Evolutionary conservation across 306 rosid species (phyloP).

Genomic region (Ormosia emarginata): DNA sequence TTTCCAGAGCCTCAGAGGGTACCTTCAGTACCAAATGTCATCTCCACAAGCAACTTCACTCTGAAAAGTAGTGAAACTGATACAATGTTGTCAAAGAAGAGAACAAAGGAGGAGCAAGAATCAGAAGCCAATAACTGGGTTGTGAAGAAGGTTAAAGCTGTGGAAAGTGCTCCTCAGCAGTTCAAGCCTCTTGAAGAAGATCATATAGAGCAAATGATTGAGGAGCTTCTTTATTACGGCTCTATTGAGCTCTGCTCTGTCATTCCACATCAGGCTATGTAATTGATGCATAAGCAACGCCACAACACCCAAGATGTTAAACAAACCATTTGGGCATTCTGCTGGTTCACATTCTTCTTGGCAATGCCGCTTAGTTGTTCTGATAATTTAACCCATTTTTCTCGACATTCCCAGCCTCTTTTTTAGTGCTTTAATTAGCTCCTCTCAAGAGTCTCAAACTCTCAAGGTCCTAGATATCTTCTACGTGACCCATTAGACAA

Average conservation of each 20-base stretch:
- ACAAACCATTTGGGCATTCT: not conserved
- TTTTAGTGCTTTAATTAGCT: not conserved
- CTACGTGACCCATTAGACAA: slow-evolving; percentile 32
- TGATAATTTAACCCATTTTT: slow-evolving; percentile 42
- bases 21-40: not conserved
- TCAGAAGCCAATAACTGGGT: slow-evolving; percentile 36
- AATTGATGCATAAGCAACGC: no score
- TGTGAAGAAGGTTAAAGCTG: slow-evolving; percentile 45
- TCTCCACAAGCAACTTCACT: slow-evolving; percentile 21
- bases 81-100: slow-evolving; percentile 26
- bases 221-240: slow-evolving; percentile 78
- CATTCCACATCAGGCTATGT: slow-evolving; percentile 24
- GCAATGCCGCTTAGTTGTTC: slow-evolving; percentile 11
- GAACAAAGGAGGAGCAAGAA: slow-evolving; percentile 24
- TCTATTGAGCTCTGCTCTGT: slow-evolving; percentile 73
- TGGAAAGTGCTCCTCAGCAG: slow-evolving; percentile 41
- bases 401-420: not conserved
- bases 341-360: not conserved
- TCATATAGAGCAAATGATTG: slow-evolving; percentile 90
- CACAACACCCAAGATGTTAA: not conserved
- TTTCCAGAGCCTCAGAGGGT: slow-evolving; percentile 31
- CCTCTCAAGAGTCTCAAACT: not conserved
- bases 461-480: slow-evolving; percentile 15
- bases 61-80: slow-evolving; percentile 9
- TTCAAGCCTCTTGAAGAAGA: slow-evolving; percentile 72